Evolutionary conservation across 2,329 filamentous ascomycete species (phyloP), one percentile per base, ranked within the genome.

Genomic region (Penicillium vulpinum): DNA sequence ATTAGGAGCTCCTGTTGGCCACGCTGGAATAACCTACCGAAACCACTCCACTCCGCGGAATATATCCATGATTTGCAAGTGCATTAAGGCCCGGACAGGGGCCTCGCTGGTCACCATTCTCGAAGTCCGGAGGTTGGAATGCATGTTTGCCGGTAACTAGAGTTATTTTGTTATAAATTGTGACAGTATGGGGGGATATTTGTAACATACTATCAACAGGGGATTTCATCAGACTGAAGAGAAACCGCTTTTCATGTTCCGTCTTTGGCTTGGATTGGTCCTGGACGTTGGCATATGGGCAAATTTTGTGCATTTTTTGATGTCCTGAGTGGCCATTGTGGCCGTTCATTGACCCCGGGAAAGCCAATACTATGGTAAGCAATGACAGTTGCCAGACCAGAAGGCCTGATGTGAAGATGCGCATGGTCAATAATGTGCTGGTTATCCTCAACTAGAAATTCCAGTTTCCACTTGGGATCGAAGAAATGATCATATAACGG

Each of bases 41-140:
- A 3, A 70, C 68, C 24, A 78, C 68, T 35, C 76, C 75, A 57
- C 74, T 73, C 28, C 71, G 74, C 8, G 74, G 73, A n/a, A 78
- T 74, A 45, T 77, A 78, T 13, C 67, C 70, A 63, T 78, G 76
- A 51, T 78, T 78, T 43, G 75, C 76, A 45, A 78, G 63, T 5
- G 76, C 76, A 62, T 78, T 78, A 33, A 78, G 62, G 29, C 75
- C 75, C 1, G 76, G 75, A 57, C 76, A 78, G 26, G 73, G 74
- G 8, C 75, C 75, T 48, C 75, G 72, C 57, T 74, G 70, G 59
- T 76, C 75, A 13, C 72, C 73, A 10, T 61, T 61, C 5, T 64
- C 62, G 31, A 71, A 70, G 45, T 72, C 60, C 0, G 73, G 74
- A 1, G 73, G 66, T 10, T 70, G 65, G 53, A 75, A 77, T 13